Base-by-base conservation (phyloP, 352 stramenopile genomes). In the Plasmopara viticola region DNA sequence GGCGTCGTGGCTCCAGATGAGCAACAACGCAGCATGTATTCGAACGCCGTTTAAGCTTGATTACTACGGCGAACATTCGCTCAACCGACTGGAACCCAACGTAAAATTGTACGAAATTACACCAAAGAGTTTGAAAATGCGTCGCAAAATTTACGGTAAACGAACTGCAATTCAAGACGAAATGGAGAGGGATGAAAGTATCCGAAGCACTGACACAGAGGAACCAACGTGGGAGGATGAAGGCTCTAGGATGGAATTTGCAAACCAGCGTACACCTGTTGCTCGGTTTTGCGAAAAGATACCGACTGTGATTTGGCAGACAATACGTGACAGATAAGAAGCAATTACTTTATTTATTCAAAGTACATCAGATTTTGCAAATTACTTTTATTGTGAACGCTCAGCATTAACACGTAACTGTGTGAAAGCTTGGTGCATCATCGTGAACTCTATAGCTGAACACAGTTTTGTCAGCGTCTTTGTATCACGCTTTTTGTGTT, bases 71-170 rank as follows among this genome's bases (percentile, higher is more conserved):
- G 60, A 54, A 8, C 73, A 86, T 33, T 48, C 63, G 0, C 66
- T 88, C 12, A 51, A 66, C 35, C 64, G 74, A 42, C 51, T 88
- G 5, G 72, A 77, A 29, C 56, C 85, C 13, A 68, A 83, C 14
- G 55, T 88, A 5, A 74, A 88, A 25, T 44, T 88, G 51, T 84
- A 71, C 51, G 63, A 86, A 17, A 54, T 88, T 25, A 86, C 64
- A 20, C 72, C 74, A 0, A 86, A 83, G 62, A 39, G 73, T 0
- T 28, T 87, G 8, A 77, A 79, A 35, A 72, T 50, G 25, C 57
- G 77, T 7, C 72, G 74, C 8, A 82, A 81, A 51, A 61, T 73
- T 10, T 87, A 81, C 48, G 65, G 66, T 13, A 79, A 73, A 35
- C 71, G 76, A 18, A 54, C 60, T 10, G 53, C 63, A 6, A 57